These are phyloP conservation scores for Gossypium trilobum DNA, from an alignment of 441 rosid genomes.

Conservation along the genomic window DNA sequence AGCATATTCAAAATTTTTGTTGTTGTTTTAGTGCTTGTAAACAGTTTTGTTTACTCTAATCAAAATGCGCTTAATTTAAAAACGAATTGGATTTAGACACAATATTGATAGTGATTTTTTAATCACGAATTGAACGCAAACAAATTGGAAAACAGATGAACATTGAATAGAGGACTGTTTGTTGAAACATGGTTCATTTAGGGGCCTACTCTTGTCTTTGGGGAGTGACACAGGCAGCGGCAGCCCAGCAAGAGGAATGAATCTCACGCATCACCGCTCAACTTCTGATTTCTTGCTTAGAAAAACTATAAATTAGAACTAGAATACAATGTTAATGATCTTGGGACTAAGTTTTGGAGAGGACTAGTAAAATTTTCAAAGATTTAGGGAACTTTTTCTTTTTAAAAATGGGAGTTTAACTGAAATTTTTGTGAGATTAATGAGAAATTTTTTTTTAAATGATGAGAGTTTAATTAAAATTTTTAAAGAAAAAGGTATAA, in stretches of 20 bases:
- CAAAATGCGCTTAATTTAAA: background rate
- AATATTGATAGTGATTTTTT: background rate
- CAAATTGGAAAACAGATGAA: background rate
- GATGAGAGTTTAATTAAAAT: too few species aligned
- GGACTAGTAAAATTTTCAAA: too few species aligned
- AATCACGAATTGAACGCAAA: background rate
- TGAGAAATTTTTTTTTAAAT: too few species aligned
- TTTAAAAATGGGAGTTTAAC: too few species aligned
- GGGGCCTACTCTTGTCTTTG: background rate
- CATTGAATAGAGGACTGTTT: background rate
- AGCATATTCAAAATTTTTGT: background rate
- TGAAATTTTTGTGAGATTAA: too few species aligned
- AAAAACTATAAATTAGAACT: background rate
- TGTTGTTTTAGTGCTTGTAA: background rate
- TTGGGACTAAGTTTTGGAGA: too few species aligned
- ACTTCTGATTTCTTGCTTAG: background rate
- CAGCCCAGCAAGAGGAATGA: background rate
- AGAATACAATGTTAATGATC: too few species aligned
- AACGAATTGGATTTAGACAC: background rate
- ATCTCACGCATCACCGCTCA: background rate
- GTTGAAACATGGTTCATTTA: background rate
- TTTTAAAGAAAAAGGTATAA: too few species aligned
- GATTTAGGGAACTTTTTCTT: too few species aligned
- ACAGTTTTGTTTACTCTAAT: background rate
- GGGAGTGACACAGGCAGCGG: background rate